phyloP scores from a whole-genome alignment of 352 stramenopile species.

The Phytophthora cactorum region DNA sequence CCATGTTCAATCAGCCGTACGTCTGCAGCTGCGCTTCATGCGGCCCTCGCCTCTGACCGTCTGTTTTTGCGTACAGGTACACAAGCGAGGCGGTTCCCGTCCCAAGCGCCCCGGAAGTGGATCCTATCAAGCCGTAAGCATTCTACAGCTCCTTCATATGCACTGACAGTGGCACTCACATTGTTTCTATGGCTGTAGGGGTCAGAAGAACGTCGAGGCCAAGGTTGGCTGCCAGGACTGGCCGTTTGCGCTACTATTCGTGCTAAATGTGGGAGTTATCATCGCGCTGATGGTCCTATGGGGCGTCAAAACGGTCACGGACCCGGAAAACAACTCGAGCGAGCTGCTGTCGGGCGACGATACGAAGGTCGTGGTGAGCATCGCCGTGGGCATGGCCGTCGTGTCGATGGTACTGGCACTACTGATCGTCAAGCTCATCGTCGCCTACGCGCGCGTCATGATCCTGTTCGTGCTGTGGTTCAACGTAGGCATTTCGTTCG shows the following conservation, averaged over 20 bases:
- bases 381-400: constrained; percentile 62
- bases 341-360: constrained; percentile 58
- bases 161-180: neutral
- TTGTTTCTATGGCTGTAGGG: constrained; percentile 28
- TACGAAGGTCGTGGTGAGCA: constrained; percentile 63
- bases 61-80: constrained; percentile 38
- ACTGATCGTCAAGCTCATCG: constrained; percentile 81
- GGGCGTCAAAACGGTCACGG: constrained; percentile 68
- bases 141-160: neutral
- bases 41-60: neutral
- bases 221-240: constrained; percentile 67
- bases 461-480: constrained; percentile 90
- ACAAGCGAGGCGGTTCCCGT: constrained; percentile 32
- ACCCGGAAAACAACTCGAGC: constrained; percentile 47
- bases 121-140: constrained; percentile 72
- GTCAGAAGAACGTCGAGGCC: constrained; percentile 27
- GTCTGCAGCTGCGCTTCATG: neutral
- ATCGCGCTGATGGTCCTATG: constrained; percentile 69
- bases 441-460: constrained; percentile 78
- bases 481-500: constrained; percentile 78
- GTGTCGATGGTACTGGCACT: constrained; percentile 68
- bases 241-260: constrained; percentile 83
- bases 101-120: constrained; percentile 53
- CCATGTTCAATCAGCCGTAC: constrained; percentile 46
- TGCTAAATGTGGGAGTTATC: constrained; percentile 80